Conservation (phyloP, 495 filamentous ascomycete genomes). For the Trichocladium antarcticum region DNA sequence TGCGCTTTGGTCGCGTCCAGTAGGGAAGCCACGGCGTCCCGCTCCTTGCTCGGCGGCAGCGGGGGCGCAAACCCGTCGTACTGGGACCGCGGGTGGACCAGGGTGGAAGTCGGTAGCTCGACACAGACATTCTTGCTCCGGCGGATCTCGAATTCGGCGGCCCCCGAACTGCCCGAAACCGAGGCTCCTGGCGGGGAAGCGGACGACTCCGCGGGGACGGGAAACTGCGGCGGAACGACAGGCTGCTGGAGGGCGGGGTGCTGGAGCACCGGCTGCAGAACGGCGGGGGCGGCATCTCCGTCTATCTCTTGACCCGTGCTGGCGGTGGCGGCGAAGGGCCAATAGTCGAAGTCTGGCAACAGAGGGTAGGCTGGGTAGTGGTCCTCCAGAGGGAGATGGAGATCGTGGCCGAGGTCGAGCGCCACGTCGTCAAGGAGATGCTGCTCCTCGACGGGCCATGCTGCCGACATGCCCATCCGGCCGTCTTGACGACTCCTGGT, state of each 20-base stretch:
- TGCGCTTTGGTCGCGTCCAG: not conserved
- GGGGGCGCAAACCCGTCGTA: constrained; percentile 13
- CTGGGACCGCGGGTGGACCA: constrained; percentile 15
- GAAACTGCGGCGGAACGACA: not conserved
- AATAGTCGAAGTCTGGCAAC: not conserved
- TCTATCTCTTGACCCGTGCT: not conserved
- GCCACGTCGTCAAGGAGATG: not conserved
- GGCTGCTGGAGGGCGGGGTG: not conserved
- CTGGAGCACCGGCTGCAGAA: not conserved
- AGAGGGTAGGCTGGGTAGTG: not conserved
- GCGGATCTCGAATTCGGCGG: not conserved
- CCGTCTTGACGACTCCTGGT: no score
- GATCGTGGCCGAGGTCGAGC: not conserved
- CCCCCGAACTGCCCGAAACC: not conserved
- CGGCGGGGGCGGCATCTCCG: not conserved
- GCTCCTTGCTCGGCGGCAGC: constrained; percentile 16
- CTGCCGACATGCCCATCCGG: not conserved
- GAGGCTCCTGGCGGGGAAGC: not conserved
- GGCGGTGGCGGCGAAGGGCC: not conserved
- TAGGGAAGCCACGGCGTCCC: constrained; percentile 20
- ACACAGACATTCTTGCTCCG: constrained; percentile 12
- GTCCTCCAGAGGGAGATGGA: not conserved
- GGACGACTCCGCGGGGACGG: not conserved
- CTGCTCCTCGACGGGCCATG: not conserved
- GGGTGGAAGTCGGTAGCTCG: constrained; percentile 14